Conservation (phyloP, 2,329 filamentous ascomycete species). For the Aspergillus cejpii region DNA sequence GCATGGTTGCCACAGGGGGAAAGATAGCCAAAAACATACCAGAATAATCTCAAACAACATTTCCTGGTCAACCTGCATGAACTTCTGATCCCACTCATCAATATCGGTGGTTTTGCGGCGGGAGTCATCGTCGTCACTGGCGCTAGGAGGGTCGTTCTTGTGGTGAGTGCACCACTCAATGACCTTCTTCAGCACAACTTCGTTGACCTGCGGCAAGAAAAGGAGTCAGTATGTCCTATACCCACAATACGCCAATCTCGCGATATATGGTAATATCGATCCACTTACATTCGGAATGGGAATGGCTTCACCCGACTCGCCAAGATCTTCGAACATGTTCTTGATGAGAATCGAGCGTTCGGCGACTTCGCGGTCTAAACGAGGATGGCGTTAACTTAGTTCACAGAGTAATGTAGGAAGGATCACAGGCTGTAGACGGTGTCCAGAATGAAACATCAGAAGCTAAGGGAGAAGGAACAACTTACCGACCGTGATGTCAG, state of each 20-base stretch:
- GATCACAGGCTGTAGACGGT: not conserved
- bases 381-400: constrained; percentile 25
- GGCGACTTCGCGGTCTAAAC: constrained; percentile 68
- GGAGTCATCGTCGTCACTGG: constrained; percentile 80
- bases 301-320: constrained; percentile 55
- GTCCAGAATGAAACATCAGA: not conserved
- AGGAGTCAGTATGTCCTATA: constrained; percentile 1
- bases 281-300: constrained; percentile 59
- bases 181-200: constrained; percentile 88
- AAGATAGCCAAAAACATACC: constrained; percentile 48
- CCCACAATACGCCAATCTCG: not conserved
- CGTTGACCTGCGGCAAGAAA: constrained; percentile 60
- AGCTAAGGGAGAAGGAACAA: constrained; percentile 4
- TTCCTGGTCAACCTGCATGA: constrained; percentile 99
- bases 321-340: constrained; percentile 95
- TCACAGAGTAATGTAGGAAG: not conserved
- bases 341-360: constrained; percentile 94
- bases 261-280: not conserved
- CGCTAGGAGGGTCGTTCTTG: constrained; percentile 74
- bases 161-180: constrained; percentile 98
- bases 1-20: not conserved
- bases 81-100: constrained; percentile 99
- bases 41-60: constrained; percentile 99
- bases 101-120: constrained; percentile 99
- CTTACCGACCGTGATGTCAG: constrained; percentile 48